Base-by-base conservation (phyloP, 2,329 filamentous ascomycete genomes). In the Trichoderma harzianum region DNA sequence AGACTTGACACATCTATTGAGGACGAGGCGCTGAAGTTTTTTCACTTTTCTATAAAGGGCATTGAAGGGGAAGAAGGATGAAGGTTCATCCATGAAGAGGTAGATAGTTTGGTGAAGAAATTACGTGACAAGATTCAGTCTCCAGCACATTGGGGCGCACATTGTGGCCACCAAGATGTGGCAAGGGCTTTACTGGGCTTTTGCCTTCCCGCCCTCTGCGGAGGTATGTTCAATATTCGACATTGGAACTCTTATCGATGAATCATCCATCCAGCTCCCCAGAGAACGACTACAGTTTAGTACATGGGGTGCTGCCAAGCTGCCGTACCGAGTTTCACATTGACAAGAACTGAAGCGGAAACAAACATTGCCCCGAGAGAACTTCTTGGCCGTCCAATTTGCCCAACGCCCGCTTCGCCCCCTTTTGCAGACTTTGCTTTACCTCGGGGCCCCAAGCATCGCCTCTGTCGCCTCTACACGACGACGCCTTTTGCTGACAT, bases 401-500 rank as follows among this genome's bases (percentile, higher is more conserved):
- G 1, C 64, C 64, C 36, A 39, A 26, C 61, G 61, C 61, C 61
- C 36, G 36, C 61, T 21, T 32, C 24, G 34, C 24, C 60, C 58
- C 34, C 26, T 66, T 18, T 26, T 34, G 6, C 14, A 28, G 47
- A 24, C 6, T 67, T 18, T n/a, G 51, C 30, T 26, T 55, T 28
- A 32, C 26, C 14, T 26, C 16, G 21, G 24, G 47, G 18, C n/a
- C 43, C 47, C n/a, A 21, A 53, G 21, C n/a, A 24, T 24, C 53
- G 53, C 53, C 53, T 57, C 24, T 57, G 24, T 21, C 21, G 16
- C 21, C 53, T 18, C 21, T 18, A 3, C 39, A 43, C 16, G 16
- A 43, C n/a, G 47, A 36, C 32, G 63, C 63, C 47, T 66, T 66
- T 66, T 66, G n/a, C 63, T 57, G 63, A 66, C 63, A 55, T 66